phyloP scores from a whole-genome alignment of 352 stramenopile genomes.

The Phytophthora idaei region DNA sequence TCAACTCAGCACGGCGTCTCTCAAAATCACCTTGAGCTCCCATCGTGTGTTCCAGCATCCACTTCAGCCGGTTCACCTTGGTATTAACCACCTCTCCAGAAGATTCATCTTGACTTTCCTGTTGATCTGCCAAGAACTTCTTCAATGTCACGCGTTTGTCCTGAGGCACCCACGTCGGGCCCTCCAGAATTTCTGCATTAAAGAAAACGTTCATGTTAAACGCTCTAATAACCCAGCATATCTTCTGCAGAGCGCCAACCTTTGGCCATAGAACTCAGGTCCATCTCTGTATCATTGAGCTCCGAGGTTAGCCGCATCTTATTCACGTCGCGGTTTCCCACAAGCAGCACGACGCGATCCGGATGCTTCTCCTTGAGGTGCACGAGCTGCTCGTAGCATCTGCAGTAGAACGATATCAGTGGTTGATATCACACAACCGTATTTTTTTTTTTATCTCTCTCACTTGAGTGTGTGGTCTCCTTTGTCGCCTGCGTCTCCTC shows the following conservation, averaged over 20 bases:
- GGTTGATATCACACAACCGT: background rate
- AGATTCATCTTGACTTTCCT: background rate
- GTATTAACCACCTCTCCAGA: slow-evolving; percentile 50
- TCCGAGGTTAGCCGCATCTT: slow-evolving; percentile 92
- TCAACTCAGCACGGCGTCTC: slow-evolving; percentile 80
- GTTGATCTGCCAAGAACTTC: slow-evolving; percentile 49
- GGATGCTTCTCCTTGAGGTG: slow-evolving; percentile 87
- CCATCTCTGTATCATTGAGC: slow-evolving; percentile 74
- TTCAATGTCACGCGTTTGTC: slow-evolving; percentile 61
- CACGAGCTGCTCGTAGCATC: slow-evolving; percentile 85
- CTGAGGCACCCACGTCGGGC: slow-evolving; percentile 67
- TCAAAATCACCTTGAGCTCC: slow-evolving; percentile 91
- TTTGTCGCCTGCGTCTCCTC: slow-evolving; percentile 92
- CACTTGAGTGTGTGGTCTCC: slow-evolving; percentile 86
- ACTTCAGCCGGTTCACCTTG: slow-evolving; percentile 85
- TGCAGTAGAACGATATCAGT: slow-evolving; percentile 6
- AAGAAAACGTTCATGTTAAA: background rate
- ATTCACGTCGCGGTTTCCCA: slow-evolving; percentile 94
- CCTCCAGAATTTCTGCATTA: slow-evolving; percentile 69
- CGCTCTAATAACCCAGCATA: background rate
- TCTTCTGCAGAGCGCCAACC: slow-evolving; percentile 28
- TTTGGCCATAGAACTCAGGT: slow-evolving; percentile 61
- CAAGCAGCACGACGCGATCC: slow-evolving; percentile 90
- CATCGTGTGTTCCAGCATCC: slow-evolving; percentile 93
- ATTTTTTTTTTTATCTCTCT: background rate